Evolutionary conservation across 306 rosid species (phyloP), one percentile per base, ranked within the genome.

Genomic region (Erythrophleum fordii): DNA sequence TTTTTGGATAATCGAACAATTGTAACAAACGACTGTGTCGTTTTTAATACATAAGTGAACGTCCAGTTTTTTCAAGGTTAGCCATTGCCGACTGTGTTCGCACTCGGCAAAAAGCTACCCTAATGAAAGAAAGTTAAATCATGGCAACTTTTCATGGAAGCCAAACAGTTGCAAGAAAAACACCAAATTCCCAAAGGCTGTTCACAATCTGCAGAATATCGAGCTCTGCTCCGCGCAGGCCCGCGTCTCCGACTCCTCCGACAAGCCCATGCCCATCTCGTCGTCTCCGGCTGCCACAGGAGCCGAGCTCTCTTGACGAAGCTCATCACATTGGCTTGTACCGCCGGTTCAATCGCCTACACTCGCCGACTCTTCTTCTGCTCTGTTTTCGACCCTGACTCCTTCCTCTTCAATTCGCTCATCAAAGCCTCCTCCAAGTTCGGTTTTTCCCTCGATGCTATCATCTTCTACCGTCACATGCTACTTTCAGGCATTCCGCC

Each of bases 201-300:
- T 9, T 8, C 77, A 3, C 84, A 84, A 58, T 92, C 97, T 35
- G 83, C 92, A 34, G 90, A 87, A 64, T 82, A 93, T 77, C 45
- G 77, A 83, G 89, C 95, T 35, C 83, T 95, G 35, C 53, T 89
- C 58, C 87, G 83, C 12, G 97, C 97, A 77, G 97, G 97, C 0
- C 87, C 94, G 0, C 86, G 81, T 56, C 52, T 88, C 20, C 84
- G 80, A 22, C 86, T 85, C 2, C 97, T 95, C 66, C 81, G 78
- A 53, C 97, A 90, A 89, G 93, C 79, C 41, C 99, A 93, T 52
- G 97, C 92, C n/a, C 92, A 86, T 58, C 83, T 95, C 25, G 76
- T 88, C 1, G 97, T 90, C 84, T 58, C 90, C 0, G 97, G 99
- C 12, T 79, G 86, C 14, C 86, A 88, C 87, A 87, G 83, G 25